Evolutionary conservation across 148 eudicot genomes (phyloP).

Genomic region (Rhododendron ferrugineum): DNA sequence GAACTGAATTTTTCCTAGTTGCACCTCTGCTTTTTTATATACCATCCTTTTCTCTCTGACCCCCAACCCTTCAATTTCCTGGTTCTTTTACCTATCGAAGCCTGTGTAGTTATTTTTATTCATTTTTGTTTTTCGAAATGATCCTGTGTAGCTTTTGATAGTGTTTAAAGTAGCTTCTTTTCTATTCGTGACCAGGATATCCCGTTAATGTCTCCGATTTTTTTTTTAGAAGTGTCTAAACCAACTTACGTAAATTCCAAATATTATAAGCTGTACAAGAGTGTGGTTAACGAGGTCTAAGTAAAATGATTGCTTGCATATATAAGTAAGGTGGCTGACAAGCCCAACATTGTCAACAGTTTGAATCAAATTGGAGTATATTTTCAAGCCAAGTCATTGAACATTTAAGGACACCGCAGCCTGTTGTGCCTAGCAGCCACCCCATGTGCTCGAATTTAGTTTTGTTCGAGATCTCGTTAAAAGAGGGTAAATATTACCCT

Average conservation of each 20-base stretch:
- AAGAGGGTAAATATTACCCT: too few species aligned
- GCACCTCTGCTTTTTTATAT: not conserved
- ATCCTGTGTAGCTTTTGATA: not conserved
- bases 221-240: not conserved
- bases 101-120: not conserved
- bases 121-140: too few species aligned
- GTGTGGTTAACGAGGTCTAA: too few species aligned
- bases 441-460: not conserved
- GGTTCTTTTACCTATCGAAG: not conserved
- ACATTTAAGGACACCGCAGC: not conserved
- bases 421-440: not conserved
- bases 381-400: not conserved
- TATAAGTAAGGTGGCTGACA: not conserved
- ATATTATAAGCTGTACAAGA: too few species aligned
- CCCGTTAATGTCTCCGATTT: not conserved
- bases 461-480: too few species aligned
- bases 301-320: not conserved
- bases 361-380: too few species aligned
- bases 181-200: not conserved
- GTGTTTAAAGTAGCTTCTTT: not conserved
- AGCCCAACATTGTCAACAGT: not conserved
- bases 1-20: not conserved
- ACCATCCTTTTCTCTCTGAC: conserved; percentile 1
- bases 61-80: not conserved
- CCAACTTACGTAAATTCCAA: not conserved